Evolutionary conservation across 352 stramenopile species (phyloP).

Genomic region (Blastocystis sp.): DNA sequence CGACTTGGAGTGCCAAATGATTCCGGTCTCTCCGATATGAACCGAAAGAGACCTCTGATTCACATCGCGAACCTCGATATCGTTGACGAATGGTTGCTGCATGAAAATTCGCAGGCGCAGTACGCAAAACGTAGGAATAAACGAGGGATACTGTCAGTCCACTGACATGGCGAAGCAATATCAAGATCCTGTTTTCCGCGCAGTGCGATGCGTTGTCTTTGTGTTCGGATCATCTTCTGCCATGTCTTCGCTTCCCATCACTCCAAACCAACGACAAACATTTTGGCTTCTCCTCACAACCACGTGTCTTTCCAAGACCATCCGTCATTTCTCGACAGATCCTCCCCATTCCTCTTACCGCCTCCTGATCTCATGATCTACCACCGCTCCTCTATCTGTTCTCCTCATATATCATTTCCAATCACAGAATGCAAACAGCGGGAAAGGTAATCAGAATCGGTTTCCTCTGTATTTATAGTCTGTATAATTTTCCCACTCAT

Average conservation of each 20-base stretch:
- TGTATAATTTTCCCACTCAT: background rate
- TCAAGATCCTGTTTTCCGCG: background rate
- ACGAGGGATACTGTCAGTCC: conserved; percentile 11
- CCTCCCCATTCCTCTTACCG: no score
- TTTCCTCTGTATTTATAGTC: background rate
- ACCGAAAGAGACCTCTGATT: background rate
- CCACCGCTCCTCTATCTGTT: no score
- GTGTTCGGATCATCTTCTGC: no score
- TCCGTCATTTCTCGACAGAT: no score
- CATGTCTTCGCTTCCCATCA: background rate
- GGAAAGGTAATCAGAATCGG: no score
- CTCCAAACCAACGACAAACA: background rate
- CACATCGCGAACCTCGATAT: background rate
- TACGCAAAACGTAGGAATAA: no score
- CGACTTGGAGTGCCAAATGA: background rate
- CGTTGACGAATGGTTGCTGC: background rate
- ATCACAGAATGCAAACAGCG: no score
- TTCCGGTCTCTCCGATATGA: background rate
- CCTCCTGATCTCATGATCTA: background rate
- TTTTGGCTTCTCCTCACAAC: background rate
- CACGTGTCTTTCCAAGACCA: background rate
- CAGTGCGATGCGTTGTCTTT: no score
- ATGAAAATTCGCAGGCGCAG: background rate
- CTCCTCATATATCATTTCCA: no score
- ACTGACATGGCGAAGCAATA: background rate